Conservation (phyloP, 2,329 filamentous ascomycete genomes). For the Ceratocystis diversiconidia region DNA sequence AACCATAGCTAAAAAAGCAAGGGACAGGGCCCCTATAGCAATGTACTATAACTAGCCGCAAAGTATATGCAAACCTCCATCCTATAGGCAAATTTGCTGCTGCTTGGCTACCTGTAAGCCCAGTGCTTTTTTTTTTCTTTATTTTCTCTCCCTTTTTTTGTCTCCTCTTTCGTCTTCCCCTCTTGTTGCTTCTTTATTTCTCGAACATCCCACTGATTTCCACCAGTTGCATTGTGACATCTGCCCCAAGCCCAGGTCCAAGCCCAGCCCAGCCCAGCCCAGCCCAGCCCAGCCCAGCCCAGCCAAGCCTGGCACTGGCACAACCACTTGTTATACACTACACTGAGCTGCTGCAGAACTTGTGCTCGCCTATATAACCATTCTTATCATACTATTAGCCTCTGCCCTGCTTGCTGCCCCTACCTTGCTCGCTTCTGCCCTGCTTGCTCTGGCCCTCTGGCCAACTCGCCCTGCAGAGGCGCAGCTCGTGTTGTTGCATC, state of each 20-base stretch:
- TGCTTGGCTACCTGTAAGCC: not conserved
- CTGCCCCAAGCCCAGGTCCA: not conserved
- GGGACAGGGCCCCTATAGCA: no score
- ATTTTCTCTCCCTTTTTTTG: not conserved
- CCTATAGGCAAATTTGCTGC: not conserved
- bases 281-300: not conserved
- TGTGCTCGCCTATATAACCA: no score
- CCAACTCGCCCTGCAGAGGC: constrained; percentile 1
- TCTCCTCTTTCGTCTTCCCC: not conserved
- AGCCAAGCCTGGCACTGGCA: not conserved
- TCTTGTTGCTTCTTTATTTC: not conserved
- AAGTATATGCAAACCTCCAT: no score
- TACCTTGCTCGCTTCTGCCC: no score
- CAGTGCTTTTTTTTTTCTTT: not conserved
- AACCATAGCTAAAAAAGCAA: no score
- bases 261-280: not conserved
- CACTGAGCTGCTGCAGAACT: no score
- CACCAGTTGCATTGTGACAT: not conserved
- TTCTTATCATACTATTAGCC: no score
- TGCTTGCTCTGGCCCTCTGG: no score
- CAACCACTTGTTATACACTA: not conserved
- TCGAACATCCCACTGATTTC: not conserved
- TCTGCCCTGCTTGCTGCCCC: no score
- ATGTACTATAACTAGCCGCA: no score
- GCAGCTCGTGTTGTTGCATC: not conserved